Percentiles rank a stretch among this genome's conserved stretches.
These are phyloP conservation scores for Pulveroboletus sp. DNA, from an alignment of 768 basidiomycete genomes.

Conservation along the genomic window DNA sequence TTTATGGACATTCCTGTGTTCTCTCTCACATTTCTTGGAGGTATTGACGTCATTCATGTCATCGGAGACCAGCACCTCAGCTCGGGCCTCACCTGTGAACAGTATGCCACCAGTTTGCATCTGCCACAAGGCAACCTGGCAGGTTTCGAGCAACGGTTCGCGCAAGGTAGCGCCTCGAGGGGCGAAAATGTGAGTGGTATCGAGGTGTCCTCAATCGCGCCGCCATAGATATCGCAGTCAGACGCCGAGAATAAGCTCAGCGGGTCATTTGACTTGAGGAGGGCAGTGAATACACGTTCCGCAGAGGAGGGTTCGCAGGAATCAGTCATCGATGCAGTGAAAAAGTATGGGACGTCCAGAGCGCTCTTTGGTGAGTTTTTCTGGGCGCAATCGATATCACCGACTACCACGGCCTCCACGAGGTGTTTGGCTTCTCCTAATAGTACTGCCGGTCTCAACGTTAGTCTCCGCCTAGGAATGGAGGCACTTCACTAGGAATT, in stretches of 20 bases:
- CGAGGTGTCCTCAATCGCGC: conserved; percentile 7
- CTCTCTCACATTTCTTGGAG: conserved; percentile 35
- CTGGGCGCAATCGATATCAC: neutral
- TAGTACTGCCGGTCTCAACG: neutral
- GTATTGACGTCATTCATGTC: neutral
- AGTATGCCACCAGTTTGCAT: conserved; percentile 41
- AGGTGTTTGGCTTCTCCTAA: no score
- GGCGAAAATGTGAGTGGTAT: conserved; percentile 20
- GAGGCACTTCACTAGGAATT: neutral
- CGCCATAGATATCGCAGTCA: conserved; percentile 20
- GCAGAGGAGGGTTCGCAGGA: neutral
- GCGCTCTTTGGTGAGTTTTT: neutral
- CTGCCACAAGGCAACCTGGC: conserved; percentile 20
- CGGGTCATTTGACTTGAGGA: conserved; percentile 19
- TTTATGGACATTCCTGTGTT: conserved; percentile 37
- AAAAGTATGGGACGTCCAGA: neutral
- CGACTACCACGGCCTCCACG: neutral
- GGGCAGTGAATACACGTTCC: conserved; percentile 5
- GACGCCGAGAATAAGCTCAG: conserved; percentile 7
- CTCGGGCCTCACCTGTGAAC: conserved; percentile 30
- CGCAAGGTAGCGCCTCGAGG: conserved; percentile 28
- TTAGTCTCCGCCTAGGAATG: neutral
- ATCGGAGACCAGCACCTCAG: neutral
- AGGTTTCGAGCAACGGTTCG: conserved; percentile 29
- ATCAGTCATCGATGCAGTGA: conserved; percentile 8